Conservation (phyloP, 2,329 filamentous ascomycete species). For the Cladophialophora bantiana region DNA sequence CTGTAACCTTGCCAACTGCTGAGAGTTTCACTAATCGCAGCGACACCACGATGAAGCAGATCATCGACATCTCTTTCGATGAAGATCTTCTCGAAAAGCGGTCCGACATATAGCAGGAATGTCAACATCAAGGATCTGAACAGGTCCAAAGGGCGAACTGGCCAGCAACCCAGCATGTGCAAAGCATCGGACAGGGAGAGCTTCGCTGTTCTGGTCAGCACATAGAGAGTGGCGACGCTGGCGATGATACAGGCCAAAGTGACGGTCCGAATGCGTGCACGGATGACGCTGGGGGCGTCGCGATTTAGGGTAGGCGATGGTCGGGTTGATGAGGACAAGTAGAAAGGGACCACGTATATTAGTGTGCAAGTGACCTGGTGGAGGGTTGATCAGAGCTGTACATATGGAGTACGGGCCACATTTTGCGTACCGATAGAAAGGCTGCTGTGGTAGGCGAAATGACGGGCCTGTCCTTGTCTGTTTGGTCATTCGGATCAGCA, state of each 20-base stretch:
- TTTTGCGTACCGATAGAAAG: slow-evolving; percentile 49
- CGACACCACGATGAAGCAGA: slow-evolving; percentile 62
- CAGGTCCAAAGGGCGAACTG: slow-evolving; percentile 70
- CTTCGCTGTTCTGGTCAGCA: slow-evolving; percentile 65
- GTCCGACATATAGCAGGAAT: slow-evolving; percentile 79
- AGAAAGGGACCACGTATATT: slow-evolving; percentile 89
- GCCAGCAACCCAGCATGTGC: slow-evolving; percentile 81
- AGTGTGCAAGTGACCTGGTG: slow-evolving; percentile 76
- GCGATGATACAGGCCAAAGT: slow-evolving; percentile 75
- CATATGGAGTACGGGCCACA: background rate
- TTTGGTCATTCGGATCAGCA: slow-evolving; percentile 24
- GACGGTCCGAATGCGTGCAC: slow-evolving; percentile 81
- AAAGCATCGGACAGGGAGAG: slow-evolving; percentile 63
- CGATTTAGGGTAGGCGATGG: slow-evolving; percentile 80
- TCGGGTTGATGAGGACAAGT: slow-evolving; percentile 78
- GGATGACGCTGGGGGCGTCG: slow-evolving; percentile 89
- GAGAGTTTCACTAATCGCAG: slow-evolving; percentile 66
- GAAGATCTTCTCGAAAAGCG: slow-evolving; percentile 79
- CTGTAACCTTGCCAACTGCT: slow-evolving; percentile 82
- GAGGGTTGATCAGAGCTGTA: slow-evolving; percentile 8
- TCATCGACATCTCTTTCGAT: slow-evolving; percentile 65
- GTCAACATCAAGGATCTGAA: slow-evolving; percentile 73
- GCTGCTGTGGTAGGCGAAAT: slow-evolving; percentile 48
- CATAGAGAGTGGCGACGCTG: slow-evolving; percentile 69
- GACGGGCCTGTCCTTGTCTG: slow-evolving; percentile 47